Conservation (phyloP, 2,329 filamentous ascomycete genomes). For the Penicillium sp. region DNA sequence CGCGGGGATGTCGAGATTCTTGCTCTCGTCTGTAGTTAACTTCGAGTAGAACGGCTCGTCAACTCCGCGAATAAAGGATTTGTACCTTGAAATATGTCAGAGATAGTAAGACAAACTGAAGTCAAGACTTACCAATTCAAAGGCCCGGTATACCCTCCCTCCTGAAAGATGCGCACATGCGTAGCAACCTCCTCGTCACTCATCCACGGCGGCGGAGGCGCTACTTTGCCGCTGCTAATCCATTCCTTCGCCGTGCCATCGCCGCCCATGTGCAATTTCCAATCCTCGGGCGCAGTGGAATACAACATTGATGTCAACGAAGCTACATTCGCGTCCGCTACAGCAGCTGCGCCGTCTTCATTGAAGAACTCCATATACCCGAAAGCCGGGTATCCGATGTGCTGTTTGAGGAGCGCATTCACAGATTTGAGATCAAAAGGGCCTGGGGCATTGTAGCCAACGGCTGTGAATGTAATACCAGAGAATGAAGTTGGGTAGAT, state of each 20-base stretch:
- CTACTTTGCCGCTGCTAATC: conserved; percentile 4
- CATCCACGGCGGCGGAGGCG: conserved; percentile 10
- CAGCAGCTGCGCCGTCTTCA: conserved; percentile 1
- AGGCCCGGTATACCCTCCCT: conserved; percentile 10
- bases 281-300: conserved; percentile 2
- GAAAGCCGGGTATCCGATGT: conserved; percentile 3
- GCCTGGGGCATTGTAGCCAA: background rate
- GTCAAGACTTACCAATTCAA: conserved; percentile 7
- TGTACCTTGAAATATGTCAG: conserved; percentile 1
- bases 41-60: background rate
- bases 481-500: background rate
- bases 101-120: background rate
- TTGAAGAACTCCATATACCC: conserved; percentile 11
- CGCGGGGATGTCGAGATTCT: conserved; percentile 2
- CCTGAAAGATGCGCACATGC: conserved; percentile 8
- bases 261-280: conserved; percentile 1
- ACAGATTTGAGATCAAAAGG: conserved; percentile 1
- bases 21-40: conserved; percentile 11
- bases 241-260: conserved; percentile 4
- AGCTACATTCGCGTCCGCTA: background rate
- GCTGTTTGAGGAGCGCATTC: background rate
- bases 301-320: conserved; percentile 9
- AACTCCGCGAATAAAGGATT: conserved; percentile 6
- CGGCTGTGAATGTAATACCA: conserved; percentile 6
- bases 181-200: conserved; percentile 5